Percentiles rank a stretch among this genome's conserved stretches.
These are phyloP conservation scores for Blastomyces gilchristii DNA, from an alignment of 2,329 filamentous ascomycete genomes.

Conservation along the genomic window DNA sequence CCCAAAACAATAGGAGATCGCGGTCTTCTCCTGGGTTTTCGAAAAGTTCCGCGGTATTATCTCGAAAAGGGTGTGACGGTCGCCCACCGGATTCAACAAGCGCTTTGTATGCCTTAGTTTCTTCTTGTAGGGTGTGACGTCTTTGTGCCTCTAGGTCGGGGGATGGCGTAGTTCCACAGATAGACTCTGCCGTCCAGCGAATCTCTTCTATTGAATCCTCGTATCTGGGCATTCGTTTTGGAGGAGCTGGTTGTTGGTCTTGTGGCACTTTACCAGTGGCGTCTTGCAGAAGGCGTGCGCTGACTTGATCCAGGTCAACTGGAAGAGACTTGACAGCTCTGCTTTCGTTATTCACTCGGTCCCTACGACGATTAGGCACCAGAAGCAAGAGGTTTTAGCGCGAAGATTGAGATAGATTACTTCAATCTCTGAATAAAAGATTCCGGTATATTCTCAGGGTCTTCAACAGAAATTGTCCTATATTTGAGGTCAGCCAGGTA, in stretches of 20 bases:
- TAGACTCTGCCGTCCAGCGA: too few species aligned
- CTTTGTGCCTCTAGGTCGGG: neutral
- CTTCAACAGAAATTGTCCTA: neutral
- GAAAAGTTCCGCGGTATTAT: neutral
- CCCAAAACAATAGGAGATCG: slow-evolving; percentile 3
- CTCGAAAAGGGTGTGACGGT: neutral
- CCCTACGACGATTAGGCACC: neutral
- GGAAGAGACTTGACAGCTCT: neutral
- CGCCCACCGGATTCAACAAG: slow-evolving; percentile 7
- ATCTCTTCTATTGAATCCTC: neutral
- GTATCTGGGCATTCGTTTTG: neutral
- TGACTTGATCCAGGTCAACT: slow-evolving; percentile 2
- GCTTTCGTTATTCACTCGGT: neutral
- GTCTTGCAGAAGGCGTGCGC: neutral
- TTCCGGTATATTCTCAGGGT: neutral
- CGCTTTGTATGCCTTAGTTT: neutral
- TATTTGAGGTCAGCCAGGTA: neutral
- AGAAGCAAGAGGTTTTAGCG: neutral
- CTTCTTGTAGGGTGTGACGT: neutral
- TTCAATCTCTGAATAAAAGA: slow-evolving; percentile 1
- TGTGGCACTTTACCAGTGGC: neutral
- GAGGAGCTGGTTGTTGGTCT: neutral
- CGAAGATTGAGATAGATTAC: neutral
- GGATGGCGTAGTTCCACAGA: neutral
- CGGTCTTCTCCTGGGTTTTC: slow-evolving; percentile 4